Evolutionary conservation across 768 basidiomycete species (phyloP).

Genomic region (Leccinellum rugosiceps): DNA sequence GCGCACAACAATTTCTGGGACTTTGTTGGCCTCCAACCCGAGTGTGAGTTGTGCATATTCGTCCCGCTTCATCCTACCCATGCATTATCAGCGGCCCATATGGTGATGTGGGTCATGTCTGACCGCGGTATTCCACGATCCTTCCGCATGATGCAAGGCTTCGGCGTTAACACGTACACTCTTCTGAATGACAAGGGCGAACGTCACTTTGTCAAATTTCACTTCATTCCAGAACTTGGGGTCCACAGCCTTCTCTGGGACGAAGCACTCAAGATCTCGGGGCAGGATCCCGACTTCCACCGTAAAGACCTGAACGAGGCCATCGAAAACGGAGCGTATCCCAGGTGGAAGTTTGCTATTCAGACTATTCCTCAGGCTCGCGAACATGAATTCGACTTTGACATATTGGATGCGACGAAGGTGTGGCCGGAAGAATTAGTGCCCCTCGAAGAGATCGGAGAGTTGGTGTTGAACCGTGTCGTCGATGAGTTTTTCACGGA

Average conservation of each 20-base stretch:
- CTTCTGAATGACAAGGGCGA: conserved; percentile 65
- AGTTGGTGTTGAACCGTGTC: conserved; percentile 59
- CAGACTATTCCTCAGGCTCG: conserved; percentile 58
- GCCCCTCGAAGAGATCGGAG: conserved; percentile 74
- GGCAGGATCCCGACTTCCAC: conserved; percentile 91
- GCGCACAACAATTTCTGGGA: conserved; percentile 91
- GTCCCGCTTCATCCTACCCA: conserved; percentile 4
- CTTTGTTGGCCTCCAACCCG: conserved; percentile 67
- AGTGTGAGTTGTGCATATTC: conserved; percentile 39
- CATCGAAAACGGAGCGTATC: conserved; percentile 64
- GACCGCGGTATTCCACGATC: conserved; percentile 85
- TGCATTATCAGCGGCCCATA: conserved; percentile 51
- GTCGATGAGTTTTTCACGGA: conserved; percentile 83
- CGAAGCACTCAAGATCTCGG: conserved; percentile 77
- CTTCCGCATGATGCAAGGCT: conserved; percentile 86
- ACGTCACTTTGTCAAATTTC: conserved; percentile 84
- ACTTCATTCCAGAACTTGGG: conserved; percentile 78
- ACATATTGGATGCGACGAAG: conserved; percentile 85
- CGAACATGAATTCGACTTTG: conserved; percentile 84
- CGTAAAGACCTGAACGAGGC: conserved; percentile 85
- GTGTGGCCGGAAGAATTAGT: conserved; percentile 81
- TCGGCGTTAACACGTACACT: conserved; percentile 84
- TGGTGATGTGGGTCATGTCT: conserved; percentile 83
- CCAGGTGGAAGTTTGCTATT: conserved; percentile 79
- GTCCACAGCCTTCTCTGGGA: conserved; percentile 87